Percentiles rank a stretch among this genome's conserved stretches.
These are phyloP conservation scores for Pythium scleroteichum DNA, from an alignment of 352 stramenopile genomes.

Conservation along the genomic window DNA sequence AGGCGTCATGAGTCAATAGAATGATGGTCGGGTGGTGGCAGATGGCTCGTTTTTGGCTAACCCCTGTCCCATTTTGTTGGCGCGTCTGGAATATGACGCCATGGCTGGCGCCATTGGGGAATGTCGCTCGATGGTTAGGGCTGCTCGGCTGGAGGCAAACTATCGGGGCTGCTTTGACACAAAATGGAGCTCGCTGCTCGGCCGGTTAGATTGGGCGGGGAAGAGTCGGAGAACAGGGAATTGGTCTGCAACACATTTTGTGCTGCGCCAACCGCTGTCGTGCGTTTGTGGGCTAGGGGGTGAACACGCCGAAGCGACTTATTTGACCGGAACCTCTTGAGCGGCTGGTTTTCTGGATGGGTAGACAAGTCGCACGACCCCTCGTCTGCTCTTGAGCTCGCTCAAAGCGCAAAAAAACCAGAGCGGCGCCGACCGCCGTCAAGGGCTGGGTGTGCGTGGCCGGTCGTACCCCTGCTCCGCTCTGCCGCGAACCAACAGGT, in stretches of 20 bases:
- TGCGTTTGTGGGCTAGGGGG: constrained; percentile 17
- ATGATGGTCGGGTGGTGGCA: constrained; percentile 4
- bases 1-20: constrained; percentile 6
- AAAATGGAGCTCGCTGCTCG: too few relatives aligned
- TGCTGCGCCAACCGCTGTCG: constrained; percentile 8
- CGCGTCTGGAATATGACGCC: constrained; percentile 23
- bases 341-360: constrained; percentile 26
- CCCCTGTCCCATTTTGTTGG: constrained; percentile 19
- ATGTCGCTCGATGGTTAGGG: constrained; percentile 27
- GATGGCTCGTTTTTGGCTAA: constrained; percentile 11
- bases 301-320: constrained; percentile 20
- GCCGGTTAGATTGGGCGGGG: not conserved
- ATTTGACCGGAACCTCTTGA: constrained; percentile 10
- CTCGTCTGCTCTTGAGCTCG: constrained; percentile 26
- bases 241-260: constrained; percentile 13
- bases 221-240: constrained; percentile 28
- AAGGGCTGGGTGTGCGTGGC: constrained; percentile 15
- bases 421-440: constrained; percentile 21
- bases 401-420: constrained; percentile 24
- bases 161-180: not conserved
- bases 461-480: constrained; percentile 17
- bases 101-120: constrained; percentile 25
- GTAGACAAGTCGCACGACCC: constrained; percentile 31
- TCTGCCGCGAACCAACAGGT: constrained; percentile 19
- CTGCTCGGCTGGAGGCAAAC: not conserved